phyloP scores from a whole-genome alignment of 441 rosid genomes.

The Omphalea diandra region DNA sequence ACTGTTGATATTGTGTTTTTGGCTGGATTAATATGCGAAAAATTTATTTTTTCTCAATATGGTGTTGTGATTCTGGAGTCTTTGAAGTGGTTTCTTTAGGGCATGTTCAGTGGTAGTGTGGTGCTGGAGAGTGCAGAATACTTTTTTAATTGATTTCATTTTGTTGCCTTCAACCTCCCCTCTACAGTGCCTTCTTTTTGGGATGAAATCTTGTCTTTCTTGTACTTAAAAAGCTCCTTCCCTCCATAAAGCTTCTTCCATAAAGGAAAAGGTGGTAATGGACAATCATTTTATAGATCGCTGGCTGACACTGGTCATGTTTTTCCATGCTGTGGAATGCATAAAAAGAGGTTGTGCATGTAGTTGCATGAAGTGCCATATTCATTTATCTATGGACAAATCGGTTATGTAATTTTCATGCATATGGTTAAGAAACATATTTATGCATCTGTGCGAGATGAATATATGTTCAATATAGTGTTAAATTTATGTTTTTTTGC shows the following conservation, averaged over 20 bases:
- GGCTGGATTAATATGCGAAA: not conserved
- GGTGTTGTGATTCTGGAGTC: not conserved
- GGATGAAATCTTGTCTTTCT: not conserved
- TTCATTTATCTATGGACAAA: not conserved
- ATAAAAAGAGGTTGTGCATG: not conserved
- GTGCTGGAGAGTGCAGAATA: not conserved
- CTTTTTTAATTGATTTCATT: not conserved
- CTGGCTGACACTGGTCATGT: not conserved
- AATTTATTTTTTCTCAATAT: too few species aligned
- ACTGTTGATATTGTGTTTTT: not conserved
- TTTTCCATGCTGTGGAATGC: not conserved
- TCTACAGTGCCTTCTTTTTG: too few species aligned
- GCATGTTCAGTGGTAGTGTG: not conserved
- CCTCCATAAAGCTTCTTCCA: not conserved
- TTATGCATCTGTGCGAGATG: too few species aligned
- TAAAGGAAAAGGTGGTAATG: not conserved
- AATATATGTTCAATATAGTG: too few species aligned
- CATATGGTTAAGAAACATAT: too few species aligned
- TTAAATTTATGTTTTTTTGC: not conserved
- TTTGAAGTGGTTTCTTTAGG: not conserved
- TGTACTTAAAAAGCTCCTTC: not conserved
- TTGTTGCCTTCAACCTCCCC: not conserved
- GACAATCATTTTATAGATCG: not conserved
- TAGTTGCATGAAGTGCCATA: not conserved
- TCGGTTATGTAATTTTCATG: too few species aligned